phyloP scores from a whole-genome alignment of 2,329 filamentous ascomycete species.

The Pezicula carpinea region DNA sequence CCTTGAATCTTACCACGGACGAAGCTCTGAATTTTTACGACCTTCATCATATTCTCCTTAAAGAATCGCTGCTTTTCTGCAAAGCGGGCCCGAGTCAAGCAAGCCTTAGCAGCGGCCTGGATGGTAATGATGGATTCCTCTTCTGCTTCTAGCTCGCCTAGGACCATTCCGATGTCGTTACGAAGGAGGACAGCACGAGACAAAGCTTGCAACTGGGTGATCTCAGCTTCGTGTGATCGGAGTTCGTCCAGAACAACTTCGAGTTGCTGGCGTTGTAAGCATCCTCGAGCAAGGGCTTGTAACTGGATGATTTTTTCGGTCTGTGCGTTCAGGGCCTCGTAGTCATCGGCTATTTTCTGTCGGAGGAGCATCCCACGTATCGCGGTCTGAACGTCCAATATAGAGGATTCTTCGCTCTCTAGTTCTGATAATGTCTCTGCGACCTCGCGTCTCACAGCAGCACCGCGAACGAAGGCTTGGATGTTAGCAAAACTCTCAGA shows the following conservation, averaged over 20 bases:
- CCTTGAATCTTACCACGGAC: slow-evolving; percentile 92
- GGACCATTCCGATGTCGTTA: slow-evolving; percentile 64
- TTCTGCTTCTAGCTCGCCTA: slow-evolving; percentile 75
- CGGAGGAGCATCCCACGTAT: slow-evolving; percentile 59
- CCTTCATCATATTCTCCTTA: slow-evolving; percentile 96
- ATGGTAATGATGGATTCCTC: slow-evolving; percentile 73
- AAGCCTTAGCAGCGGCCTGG: slow-evolving; percentile 70
- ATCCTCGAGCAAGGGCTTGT: slow-evolving; percentile 65
- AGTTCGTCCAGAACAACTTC: slow-evolving; percentile 64
- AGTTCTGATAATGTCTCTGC: slow-evolving; percentile 44
- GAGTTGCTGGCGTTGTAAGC: slow-evolving; percentile 55
- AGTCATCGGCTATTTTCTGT: slow-evolving; percentile 42
- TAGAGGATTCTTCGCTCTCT: slow-evolving; percentile 38
- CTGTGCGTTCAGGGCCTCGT: slow-evolving; percentile 53
- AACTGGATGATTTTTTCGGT: slow-evolving; percentile 53
- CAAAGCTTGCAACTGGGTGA: slow-evolving; percentile 69
- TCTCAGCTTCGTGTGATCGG: slow-evolving; percentile 59
- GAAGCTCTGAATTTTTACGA: slow-evolving; percentile 98
- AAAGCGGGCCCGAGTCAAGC: slow-evolving; percentile 69
- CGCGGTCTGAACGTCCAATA: slow-evolving; percentile 51
- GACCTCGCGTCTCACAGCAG: slow-evolving; percentile 47
- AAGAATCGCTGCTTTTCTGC: slow-evolving; percentile 84
- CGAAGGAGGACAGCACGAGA: slow-evolving; percentile 76
- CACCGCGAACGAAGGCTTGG: slow-evolving; percentile 41
- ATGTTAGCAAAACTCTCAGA: slow-evolving; percentile 28